Percentiles rank a stretch among this genome's conserved stretches.
Evolutionary conservation across 768 basidiomycete species (phyloP).

Genomic region (Ramaria rubella): DNA sequence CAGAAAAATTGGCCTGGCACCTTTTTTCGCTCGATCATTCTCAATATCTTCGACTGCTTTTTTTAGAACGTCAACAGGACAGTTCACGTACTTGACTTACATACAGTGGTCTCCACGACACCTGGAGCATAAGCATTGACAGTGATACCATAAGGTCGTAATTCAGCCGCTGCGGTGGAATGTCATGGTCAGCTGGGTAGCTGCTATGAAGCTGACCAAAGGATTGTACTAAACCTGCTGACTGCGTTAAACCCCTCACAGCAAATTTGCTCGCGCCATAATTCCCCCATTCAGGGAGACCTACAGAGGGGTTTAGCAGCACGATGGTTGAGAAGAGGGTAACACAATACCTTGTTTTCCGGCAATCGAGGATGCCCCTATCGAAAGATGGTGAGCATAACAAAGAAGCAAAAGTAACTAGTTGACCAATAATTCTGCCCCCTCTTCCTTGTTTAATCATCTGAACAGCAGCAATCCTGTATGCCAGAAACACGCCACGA

Average conservation of each 20-base stretch:
- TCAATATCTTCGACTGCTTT: neutral
- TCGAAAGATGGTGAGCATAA: neutral
- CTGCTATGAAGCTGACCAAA: neutral
- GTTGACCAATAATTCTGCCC: slow-evolving; percentile 35
- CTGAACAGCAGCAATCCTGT: slow-evolving; percentile 37
- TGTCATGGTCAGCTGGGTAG: neutral
- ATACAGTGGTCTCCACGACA: slow-evolving; percentile 7
- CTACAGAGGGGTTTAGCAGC: neutral
- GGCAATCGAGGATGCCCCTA: slow-evolving; percentile 24
- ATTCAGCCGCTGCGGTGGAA: slow-evolving; percentile 7
- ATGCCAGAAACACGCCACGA: slow-evolving; percentile 34
- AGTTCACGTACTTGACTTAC: neutral
- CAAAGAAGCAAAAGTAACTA: neutral
- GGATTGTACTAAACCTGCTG: slow-evolving; percentile 22
- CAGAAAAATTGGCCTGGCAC: neutral
- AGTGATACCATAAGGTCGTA: slow-evolving; percentile 12
- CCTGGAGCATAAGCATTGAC: slow-evolving; percentile 17
- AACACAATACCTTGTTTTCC: slow-evolving; percentile 24
- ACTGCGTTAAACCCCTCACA: slow-evolving; percentile 36
- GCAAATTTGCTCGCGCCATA: slow-evolving; percentile 38
- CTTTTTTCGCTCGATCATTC: neutral
- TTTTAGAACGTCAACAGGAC: neutral
- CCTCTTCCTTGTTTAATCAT: slow-evolving; percentile 39
- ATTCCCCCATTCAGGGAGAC: slow-evolving; percentile 14
- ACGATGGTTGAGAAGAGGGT: neutral